Evolutionary conservation across 1,284 basidiomycete species (phyloP).

Genomic region (Ganoderma leucocontextum): DNA sequence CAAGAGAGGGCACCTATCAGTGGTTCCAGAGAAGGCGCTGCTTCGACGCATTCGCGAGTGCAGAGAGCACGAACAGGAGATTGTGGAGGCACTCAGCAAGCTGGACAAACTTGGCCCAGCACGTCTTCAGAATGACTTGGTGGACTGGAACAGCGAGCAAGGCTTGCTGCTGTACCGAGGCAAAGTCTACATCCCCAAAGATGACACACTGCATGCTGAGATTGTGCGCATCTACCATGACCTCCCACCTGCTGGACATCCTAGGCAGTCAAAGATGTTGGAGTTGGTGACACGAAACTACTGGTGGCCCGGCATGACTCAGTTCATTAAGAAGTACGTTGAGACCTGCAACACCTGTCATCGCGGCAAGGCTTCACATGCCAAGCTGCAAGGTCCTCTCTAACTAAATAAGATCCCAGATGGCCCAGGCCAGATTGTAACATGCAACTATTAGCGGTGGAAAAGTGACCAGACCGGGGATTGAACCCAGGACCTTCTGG

Average conservation of each 20-base stretch:
- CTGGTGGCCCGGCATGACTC: conserved; percentile 37
- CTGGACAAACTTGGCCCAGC: not conserved
- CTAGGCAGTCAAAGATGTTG: not conserved
- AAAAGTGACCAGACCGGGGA: too few species aligned
- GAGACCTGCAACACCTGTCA: conserved; percentile 50
- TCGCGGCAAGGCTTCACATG: conserved; percentile 40
- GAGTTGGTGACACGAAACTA: conserved; percentile 8
- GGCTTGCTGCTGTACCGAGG: conserved; percentile 44
- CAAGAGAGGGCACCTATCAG: not conserved
- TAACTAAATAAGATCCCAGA: conserved; percentile 16
- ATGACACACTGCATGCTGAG: not conserved
- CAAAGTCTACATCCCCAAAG: conserved; percentile 35
- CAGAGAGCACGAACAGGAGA: not conserved
- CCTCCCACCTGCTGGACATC: not conserved
- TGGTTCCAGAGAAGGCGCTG: not conserved
- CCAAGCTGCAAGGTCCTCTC: conserved; percentile 15
- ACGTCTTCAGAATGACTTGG: not conserved
- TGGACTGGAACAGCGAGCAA: conserved; percentile 1
- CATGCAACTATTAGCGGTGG: too few species aligned
- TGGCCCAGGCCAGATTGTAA: conserved; percentile 31
- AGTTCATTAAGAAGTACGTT: conserved; percentile 44
- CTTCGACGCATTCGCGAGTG: not conserved
- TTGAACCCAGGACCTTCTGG: too few species aligned
- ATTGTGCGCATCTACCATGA: conserved; percentile 7
- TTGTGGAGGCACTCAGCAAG: not conserved